Conservation (phyloP, 2,329 filamentous ascomycete genomes). For the Sarocladium oryzae region DNA sequence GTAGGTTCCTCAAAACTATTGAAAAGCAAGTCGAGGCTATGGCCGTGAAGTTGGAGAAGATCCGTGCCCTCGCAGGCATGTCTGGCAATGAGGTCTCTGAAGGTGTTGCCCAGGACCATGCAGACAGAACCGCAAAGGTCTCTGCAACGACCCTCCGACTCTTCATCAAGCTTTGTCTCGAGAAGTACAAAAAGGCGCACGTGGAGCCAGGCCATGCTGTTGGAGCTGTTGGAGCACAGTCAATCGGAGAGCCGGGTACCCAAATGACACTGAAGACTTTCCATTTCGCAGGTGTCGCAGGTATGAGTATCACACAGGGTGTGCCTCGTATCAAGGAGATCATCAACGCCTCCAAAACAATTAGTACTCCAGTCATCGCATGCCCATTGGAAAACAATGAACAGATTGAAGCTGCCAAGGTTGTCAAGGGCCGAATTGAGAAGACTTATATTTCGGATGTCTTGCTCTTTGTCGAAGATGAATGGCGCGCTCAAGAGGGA, state of each 20-base stretch:
- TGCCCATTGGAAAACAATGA: conserved; percentile 75
- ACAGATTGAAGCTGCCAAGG: conserved; percentile 71
- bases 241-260: conserved; percentile 94
- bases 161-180: conserved; percentile 77
- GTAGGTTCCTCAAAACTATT: conserved; percentile 75
- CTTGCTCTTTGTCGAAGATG: conserved; percentile 76
- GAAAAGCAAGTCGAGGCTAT: conserved; percentile 61
- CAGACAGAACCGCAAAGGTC: conserved; percentile 76
- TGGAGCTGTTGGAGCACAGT: conserved; percentile 92
- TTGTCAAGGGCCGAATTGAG: conserved; percentile 90
- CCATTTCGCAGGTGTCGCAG: conserved; percentile 98
- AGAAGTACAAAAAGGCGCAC: conserved; percentile 85
- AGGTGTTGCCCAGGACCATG: conserved; percentile 30
- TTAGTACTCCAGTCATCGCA: conserved; percentile 89
- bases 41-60: conserved; percentile 53
- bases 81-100: conserved; percentile 22
- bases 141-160: conserved; percentile 64
- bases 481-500: conserved; percentile 71
- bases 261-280: conserved; percentile 99
- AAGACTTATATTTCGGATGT: conserved; percentile 86
- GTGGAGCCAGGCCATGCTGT: conserved; percentile 95
- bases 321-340: conserved; percentile 99
- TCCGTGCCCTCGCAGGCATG: conserved; percentile 45
- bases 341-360: conserved; percentile 92
- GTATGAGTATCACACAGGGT: conserved; percentile 99